These are phyloP conservation scores for Sporothrix mexicana DNA, from an alignment of 2,329 filamentous ascomycete species.

Conservation along the genomic window DNA sequence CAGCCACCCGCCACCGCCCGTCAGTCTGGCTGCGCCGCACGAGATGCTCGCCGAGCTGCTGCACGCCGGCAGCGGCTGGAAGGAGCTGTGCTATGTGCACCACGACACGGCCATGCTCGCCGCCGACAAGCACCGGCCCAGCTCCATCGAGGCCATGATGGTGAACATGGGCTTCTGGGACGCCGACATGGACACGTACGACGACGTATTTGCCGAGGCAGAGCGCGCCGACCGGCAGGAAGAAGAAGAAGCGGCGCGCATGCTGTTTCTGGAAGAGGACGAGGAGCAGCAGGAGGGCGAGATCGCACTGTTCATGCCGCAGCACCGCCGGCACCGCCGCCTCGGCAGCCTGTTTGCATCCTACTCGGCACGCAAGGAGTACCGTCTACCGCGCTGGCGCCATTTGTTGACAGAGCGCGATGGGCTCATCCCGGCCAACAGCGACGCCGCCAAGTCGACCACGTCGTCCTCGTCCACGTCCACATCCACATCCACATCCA, in stretches of 20 bases:
- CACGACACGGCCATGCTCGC: slow-evolving; percentile 36
- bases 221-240: slow-evolving; percentile 29
- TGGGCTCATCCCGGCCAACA: slow-evolving; percentile 17
- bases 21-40: slow-evolving; percentile 29
- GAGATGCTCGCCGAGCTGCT: slow-evolving; percentile 38
- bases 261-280: slow-evolving; percentile 3
- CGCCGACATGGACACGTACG: slow-evolving; percentile 34
- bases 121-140: slow-evolving; percentile 31
- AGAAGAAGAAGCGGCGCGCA: slow-evolving; percentile 2
- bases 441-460: neutral
- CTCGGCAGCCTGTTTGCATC: slow-evolving; percentile 33
- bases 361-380: slow-evolving; percentile 34
- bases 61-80: slow-evolving; percentile 36
- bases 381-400: slow-evolving; percentile 37
- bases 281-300: slow-evolving; percentile 17
- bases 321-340: slow-evolving; percentile 22
- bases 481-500: too few species aligned
- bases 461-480: neutral
- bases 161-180: slow-evolving; percentile 40
- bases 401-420: slow-evolving; percentile 36
- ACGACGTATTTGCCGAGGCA: slow-evolving; percentile 33
- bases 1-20: slow-evolving; percentile 26
- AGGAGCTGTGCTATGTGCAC: slow-evolving; percentile 40
- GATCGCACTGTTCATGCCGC: neutral
- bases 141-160: slow-evolving; percentile 40